Evolutionary conservation across 805 yeast genomes (phyloP).

Genomic region (Sugiyamaella chiloensis): DNA sequence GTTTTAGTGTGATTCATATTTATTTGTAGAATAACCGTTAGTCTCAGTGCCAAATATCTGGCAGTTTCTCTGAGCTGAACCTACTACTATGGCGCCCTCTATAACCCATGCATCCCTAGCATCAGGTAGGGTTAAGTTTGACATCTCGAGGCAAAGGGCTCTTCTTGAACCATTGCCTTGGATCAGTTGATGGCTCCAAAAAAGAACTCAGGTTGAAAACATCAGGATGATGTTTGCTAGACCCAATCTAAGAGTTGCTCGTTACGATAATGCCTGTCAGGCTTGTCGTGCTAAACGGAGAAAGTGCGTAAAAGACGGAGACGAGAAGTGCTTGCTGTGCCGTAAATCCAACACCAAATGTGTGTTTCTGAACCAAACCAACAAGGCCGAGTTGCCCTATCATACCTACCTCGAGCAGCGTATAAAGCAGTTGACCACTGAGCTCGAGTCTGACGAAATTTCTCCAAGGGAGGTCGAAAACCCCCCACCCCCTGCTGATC

Average conservation of each 20-base stretch:
- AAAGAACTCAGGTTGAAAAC: no score
- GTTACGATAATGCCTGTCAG: conserved; percentile 15
- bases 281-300: conserved; percentile 13
- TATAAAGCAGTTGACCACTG: conserved; percentile 6
- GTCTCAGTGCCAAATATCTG: no score
- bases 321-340: conserved; percentile 7
- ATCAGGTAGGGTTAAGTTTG: no score
- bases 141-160: no score
- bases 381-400: conserved; percentile 10
- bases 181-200: no score
- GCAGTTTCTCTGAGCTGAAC: no score
- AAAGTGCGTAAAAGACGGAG: conserved; percentile 6
- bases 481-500: background rate
- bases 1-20: no score
- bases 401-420: conserved; percentile 12
- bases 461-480: background rate
- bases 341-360: conserved; percentile 8
- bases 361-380: conserved; percentile 3
- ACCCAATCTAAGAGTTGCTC: conserved; percentile 10
- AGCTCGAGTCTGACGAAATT: background rate
- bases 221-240: conserved; percentile 15
- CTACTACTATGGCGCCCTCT: no score
- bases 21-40: no score
- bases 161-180: no score
- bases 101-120: no score